These are phyloP conservation scores for Inonotus hispidus DNA, from an alignment of 1,284 basidiomycete genomes.

Conservation along the genomic window DNA sequence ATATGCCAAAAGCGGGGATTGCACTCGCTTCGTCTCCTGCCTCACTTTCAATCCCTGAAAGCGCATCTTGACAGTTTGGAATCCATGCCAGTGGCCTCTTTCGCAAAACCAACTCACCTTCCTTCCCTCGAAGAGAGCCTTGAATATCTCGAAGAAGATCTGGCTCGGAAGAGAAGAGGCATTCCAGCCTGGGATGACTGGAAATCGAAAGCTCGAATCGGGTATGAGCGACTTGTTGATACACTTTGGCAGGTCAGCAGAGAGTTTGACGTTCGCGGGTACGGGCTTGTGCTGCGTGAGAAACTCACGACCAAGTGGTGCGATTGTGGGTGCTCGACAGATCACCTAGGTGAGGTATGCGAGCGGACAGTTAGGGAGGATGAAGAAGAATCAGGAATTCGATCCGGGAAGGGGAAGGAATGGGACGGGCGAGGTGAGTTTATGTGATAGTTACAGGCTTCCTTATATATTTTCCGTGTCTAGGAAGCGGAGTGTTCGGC, in stretches of 20 bases:
- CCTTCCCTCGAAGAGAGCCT: slow-evolving; percentile 50
- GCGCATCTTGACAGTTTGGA: slow-evolving; percentile 55
- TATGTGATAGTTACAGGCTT: neutral
- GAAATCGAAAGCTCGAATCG: slow-evolving; percentile 48
- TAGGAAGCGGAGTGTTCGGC: slow-evolving; percentile 52
- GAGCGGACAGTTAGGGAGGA: slow-evolving; percentile 64
- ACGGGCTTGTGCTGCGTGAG: slow-evolving; percentile 59
- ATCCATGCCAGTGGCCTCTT: slow-evolving; percentile 44
- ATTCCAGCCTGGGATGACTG: slow-evolving; percentile 49
- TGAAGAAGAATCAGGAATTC: slow-evolving; percentile 48
- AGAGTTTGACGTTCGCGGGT: slow-evolving; percentile 66
- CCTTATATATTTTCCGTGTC: neutral
- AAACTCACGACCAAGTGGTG: slow-evolving; percentile 70
- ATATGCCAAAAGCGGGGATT: slow-evolving; percentile 58
- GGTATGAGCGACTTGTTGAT: slow-evolving; percentile 55
- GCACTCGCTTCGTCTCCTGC: slow-evolving; percentile 57
- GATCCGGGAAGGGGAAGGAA: slow-evolving; percentile 58
- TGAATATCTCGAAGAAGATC: slow-evolving; percentile 55
- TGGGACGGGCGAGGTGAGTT: slow-evolving; percentile 58
- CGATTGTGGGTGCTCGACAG: slow-evolving; percentile 69
- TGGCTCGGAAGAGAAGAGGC: slow-evolving; percentile 38
- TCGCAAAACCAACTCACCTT: slow-evolving; percentile 59
- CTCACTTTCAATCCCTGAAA: slow-evolving; percentile 51
- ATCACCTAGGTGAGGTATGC: slow-evolving; percentile 67
- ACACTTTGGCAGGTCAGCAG: slow-evolving; percentile 60